Evolutionary conservation across 129 eudicot species (phyloP), one percentile per base, ranked within the genome.

Genomic region (Ambrosia artemisiifolia): DNA sequence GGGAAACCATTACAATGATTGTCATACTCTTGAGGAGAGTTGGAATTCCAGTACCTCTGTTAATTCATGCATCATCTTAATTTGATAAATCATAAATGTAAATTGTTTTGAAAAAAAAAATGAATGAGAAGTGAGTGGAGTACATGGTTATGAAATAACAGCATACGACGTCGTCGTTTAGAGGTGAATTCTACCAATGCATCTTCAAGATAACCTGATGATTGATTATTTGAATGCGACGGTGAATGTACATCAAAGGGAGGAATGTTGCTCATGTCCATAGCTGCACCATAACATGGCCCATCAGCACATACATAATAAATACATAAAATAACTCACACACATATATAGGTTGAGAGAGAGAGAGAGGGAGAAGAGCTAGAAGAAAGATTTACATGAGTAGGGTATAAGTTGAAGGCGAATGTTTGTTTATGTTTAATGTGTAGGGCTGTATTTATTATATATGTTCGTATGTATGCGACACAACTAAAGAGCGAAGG

Each of bases 131-230:
- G 10, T 11, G 20, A 7, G 4, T 66, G 38, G 43, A 11, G 13
- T 13, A 20, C 57, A 67, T 67, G 24, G 8, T 67, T n/a, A 67
- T 67, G 19, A 40, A 67, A 46, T 55, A 67, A 19, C 28, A 46
- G 43, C 72, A 67, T 20, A 2, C 59, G 42, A 47, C 59, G 72
- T 47, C 59, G 72, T 47, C 72, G 72, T 67, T 67, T 67, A 33
- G 72, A 47, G 16, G 8, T 67, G 40, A 67, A 28, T 67, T 67
- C 42, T 46, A 24, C n/a, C 43, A 67, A 14, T 12, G 59, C 57
- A 30, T 67, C 72, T 67, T 67, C 72, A 46, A 67, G 72, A 67
- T 67, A 67, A 16, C 59, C 72, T 7, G 72, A 67, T 46, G 72
- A 28, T 6, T 20, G 42, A 67, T 67, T 43, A 28, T 67, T 28